Base-by-base conservation (phyloP, 495 filamentous ascomycete species). In the Aspergillus taichungensis region DNA sequence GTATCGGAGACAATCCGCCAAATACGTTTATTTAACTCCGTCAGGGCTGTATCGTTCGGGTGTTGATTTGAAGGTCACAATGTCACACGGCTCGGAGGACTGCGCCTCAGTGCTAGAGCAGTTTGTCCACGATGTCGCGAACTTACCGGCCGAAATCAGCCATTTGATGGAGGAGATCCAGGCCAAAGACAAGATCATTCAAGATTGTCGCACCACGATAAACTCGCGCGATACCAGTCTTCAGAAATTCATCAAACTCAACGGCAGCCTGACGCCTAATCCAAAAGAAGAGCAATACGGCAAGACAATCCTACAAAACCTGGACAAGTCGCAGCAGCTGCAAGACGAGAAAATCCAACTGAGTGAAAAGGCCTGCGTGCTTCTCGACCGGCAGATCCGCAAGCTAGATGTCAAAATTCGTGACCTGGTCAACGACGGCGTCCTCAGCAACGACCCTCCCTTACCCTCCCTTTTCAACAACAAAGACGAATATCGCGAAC, bases 81-180 rank as follows among this genome's bases (percentile, higher is more conserved):
- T 71, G 67, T 54, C 65, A 36, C 60, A 68, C 51, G 63, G 62
- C 9, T 54, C 60, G 7, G 83, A 87, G 62, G 92, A 98, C 68
- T 82, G 88, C 51, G 86, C 88, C 30, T 75, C 88, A 40, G 86
- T 98, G 44, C 78, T 98, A 38, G 92, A 97, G 54, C 85, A 94
- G 55, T 98, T 91, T 64, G 81, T 90, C 42, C 87, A 94, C 65
- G 83, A 87, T 73, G 78, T 84, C 28, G 85, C 90, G 29, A 97
- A 96, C 56, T 74, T 96, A 6, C 90, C 92, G 12, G 84, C 84
- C 9, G 92, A 98, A 64, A 85, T 97, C 44, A 80, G 82, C 30
- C 91, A 95, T 70, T 71, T 95, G 52, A 85, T 95, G 63, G 92
- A 96, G 57, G 92, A 98, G 66, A 88, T 97, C 29, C 78, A 83